Base-by-base conservation (phyloP, 2,329 filamentous ascomycete species). In the Zymoseptoria pseudotritici region DNA sequence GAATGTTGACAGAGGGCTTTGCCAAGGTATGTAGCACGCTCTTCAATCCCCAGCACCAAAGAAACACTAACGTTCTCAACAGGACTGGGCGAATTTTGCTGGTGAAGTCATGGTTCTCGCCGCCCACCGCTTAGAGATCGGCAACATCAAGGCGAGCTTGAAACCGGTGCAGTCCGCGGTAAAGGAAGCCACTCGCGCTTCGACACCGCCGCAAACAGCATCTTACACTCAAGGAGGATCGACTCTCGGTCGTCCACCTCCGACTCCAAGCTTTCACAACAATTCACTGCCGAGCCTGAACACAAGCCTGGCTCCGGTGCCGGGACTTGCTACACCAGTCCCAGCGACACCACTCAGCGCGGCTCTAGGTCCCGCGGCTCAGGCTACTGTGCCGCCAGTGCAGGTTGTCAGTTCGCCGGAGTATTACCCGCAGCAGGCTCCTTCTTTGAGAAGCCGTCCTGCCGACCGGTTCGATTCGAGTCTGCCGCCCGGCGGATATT, bases 341-440 rank as follows among this genome's bases (percentile, higher is more conserved):
- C 91, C 92, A 8, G 91, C 94, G 69, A 97, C 92, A 1, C 92
- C 93, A 7, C 83, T 96, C 63, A 94, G 90, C 67, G 92, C 91
- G 17, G 92, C 92, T 1, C 80, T 97, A 4, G 93, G 92, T 0
- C 91, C 92, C 5, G 92, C 92, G 20, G 90, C 91, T 58, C 91
- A 96, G 74, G 91, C 92, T 0, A 97, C 91, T 0, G 87, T 96
- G 10, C 61, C 63, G 20, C 65, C 63, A 57, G 64, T 54, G 50
- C 65, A 62, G 7, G 57, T 58, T 21, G 46, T 56, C 26, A 53
- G 56, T 22, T 61, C 61, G n/a, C 56, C 63, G 13, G 68, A 69
- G 29, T 65, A 67, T 31, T 65, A 61, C n/a, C 56, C 60, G 20
- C 58, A 58, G 9, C 20, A 54, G 31, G 17, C 13, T 7, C 13